Conservation (phyloP, 2,329 filamentous ascomycete genomes). For the Penicillium sp. region DNA sequence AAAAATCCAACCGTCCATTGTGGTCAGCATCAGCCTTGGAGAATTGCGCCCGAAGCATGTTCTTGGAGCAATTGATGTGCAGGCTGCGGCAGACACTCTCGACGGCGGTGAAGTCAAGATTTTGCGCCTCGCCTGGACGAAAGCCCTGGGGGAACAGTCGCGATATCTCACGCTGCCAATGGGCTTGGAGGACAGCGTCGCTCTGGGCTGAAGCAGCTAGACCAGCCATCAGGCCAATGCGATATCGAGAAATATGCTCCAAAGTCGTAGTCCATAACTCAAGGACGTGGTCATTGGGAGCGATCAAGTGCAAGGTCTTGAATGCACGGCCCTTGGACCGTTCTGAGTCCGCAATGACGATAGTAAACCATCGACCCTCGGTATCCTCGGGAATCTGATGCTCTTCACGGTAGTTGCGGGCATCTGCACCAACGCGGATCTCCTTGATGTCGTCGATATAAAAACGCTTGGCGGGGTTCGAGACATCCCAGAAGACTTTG, state of each 20-base stretch:
- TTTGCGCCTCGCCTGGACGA: conserved; percentile 61
- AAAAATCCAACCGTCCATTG: conserved; percentile 70
- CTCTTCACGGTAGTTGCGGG: conserved; percentile 86
- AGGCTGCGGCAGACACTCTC: conserved; percentile 83
- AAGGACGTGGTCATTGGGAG: conserved; percentile 71
- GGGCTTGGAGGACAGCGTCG: conserved; percentile 76
- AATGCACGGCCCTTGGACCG: conserved; percentile 68
- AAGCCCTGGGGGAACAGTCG: conserved; percentile 58
- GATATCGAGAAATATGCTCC: conserved; percentile 79
- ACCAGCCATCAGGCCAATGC: conserved; percentile 87
- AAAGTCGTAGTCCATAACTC: conserved; percentile 81
- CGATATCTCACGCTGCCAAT: conserved; percentile 85
- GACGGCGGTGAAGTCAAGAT: conserved; percentile 75
- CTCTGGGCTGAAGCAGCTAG: conserved; percentile 75
- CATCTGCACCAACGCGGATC: conserved; percentile 79
- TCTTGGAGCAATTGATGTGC: conserved; percentile 85
- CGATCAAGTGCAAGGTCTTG: conserved; percentile 87
- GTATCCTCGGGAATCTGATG: conserved; percentile 68
- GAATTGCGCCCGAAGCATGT: conserved; percentile 74
- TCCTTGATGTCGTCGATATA: conserved; percentile 96
- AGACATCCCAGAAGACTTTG: conserved; percentile 84
- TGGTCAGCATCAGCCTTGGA: conserved; percentile 67
- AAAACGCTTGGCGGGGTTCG: conserved; percentile 76
- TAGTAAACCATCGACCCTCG: conserved; percentile 80
- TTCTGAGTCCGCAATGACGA: conserved; percentile 79